Evolutionary conservation across 148 eudicot species (phyloP), one percentile per base, ranked within the genome.

Genomic region (Diospyros lotus): DNA sequence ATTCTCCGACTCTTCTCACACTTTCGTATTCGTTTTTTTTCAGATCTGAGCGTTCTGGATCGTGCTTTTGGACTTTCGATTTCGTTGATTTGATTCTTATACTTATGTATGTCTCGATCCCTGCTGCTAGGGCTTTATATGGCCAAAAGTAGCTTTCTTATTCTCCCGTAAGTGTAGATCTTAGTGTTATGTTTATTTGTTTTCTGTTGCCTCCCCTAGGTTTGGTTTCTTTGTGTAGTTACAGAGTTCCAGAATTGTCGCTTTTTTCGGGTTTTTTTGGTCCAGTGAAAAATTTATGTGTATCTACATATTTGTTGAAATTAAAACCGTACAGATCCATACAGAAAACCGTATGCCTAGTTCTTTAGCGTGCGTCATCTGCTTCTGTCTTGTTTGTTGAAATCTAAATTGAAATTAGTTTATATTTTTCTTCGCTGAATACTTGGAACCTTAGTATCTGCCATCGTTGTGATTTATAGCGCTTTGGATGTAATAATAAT

Each of bases 21-120:
- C 41, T 41, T 64, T 11, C 42, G 15, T 62, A 15, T 18, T 9
- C 13, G 10, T 62, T 11, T 38, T 1, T 15, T 7, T 66, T 66
- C 54, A 17, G 70, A 66, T 66, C 70, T 66, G 54, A 66, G 0
- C 46, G 68, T 45, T 66, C 54, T 66, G 46, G 54, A 40, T 45
- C 8, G 28, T 38, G 60, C 38, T 76, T 51, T 3, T 60, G 11
- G 52, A 58, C 60, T 12, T 10, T 64, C 46, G 10, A 64, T 14
- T 64, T 40, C 42, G 50, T 61, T 69, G 4, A 9, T 17, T 18
- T 46, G 52, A 66, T 66, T 43, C 11, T 41, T 11, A 5, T 58
- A 58, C 15, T 1, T 62, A 9, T 41, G 15, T 41, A 40, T 41
- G 3, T 39, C n/a, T n/a, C 15, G 46, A 5, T 10, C 15, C 2